These are phyloP conservation scores for Leucosporidium scottii DNA, from an alignment of 768 basidiomycete genomes.

Conservation along the genomic window DNA sequence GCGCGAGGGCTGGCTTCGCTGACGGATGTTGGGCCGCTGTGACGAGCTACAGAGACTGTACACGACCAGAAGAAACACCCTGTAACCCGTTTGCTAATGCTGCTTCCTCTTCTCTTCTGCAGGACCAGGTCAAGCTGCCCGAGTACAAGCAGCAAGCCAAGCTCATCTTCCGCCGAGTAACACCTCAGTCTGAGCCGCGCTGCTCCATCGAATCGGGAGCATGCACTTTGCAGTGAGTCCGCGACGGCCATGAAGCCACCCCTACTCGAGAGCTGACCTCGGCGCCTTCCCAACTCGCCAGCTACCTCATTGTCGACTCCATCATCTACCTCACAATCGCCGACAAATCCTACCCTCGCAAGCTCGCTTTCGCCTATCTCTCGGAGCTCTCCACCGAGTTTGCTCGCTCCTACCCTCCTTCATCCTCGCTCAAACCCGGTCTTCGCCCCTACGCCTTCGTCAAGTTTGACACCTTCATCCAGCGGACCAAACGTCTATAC, in stretches of 20 bases:
- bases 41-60: background rate
- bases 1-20: background rate
- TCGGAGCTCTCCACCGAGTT: conserved; percentile 98
- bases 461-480: conserved; percentile 99
- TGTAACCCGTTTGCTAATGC: background rate
- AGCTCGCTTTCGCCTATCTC: conserved; percentile 93
- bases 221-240: conserved; percentile 87
- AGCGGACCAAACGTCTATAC: conserved; percentile 91
- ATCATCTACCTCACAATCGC: conserved; percentile 92
- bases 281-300: conserved; percentile 40
- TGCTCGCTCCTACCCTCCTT: conserved; percentile 73
- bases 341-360: conserved; percentile 74
- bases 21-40: background rate
- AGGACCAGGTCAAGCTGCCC: conserved; percentile 90
- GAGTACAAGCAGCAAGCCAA: conserved; percentile 99
- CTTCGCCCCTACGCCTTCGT: conserved; percentile 98
- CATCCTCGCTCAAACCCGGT: conserved; percentile 61
- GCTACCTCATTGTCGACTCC: conserved; percentile 90
- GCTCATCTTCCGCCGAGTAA: conserved; percentile 88
- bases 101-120: background rate
- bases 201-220: conserved; percentile 94
- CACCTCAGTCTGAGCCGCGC: conserved; percentile 84
- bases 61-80: too few relatives aligned
- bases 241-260: too few relatives aligned
- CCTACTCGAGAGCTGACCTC: background rate